Evolutionary conservation across 1,139 yeast genomes (phyloP).

Genomic region (Yamadazyma friedrichii): DNA sequence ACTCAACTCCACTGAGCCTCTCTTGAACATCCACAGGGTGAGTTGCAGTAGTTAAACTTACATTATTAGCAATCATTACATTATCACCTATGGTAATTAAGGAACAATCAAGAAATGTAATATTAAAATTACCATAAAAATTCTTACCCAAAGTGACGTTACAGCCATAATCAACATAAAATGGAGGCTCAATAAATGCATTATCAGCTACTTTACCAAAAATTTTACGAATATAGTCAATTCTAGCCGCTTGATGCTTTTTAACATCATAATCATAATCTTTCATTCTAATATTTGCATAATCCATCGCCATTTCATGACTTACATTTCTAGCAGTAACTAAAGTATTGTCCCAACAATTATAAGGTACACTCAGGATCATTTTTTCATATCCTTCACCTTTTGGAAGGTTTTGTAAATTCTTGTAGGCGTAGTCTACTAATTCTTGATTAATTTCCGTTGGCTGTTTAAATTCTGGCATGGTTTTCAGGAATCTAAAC

Average conservation of each 20-base stretch:
- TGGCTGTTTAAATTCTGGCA: slow-evolving; percentile 12
- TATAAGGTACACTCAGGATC: slow-evolving; percentile 26
- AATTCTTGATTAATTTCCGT: slow-evolving; percentile 31
- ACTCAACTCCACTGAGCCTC: slow-evolving; percentile 48
- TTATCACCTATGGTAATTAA: slow-evolving; percentile 60
- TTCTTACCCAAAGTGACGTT: slow-evolving; percentile 49
- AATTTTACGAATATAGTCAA: slow-evolving; percentile 32
- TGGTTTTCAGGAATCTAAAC: neutral
- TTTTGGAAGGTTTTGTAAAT: slow-evolving; percentile 42
- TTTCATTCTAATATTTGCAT: slow-evolving; percentile 35
- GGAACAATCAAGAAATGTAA: slow-evolving; percentile 59
- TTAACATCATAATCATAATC: slow-evolving; percentile 27
- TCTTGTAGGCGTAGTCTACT: slow-evolving; percentile 40
- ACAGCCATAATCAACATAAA: slow-evolving; percentile 58
- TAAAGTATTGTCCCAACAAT: slow-evolving; percentile 20
- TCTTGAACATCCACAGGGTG: slow-evolving; percentile 57
- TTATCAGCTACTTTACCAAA: slow-evolving; percentile 45
- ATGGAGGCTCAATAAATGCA: slow-evolving; percentile 51
- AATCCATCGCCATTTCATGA: slow-evolving; percentile 33
- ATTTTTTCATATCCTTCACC: slow-evolving; percentile 29
- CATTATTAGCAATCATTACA: slow-evolving; percentile 65
- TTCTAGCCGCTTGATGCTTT: slow-evolving; percentile 32
- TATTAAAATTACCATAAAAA: slow-evolving; percentile 57
- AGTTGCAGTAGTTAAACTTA: slow-evolving; percentile 57
- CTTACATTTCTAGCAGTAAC: slow-evolving; percentile 19